phyloP scores from a whole-genome alignment of 768 basidiomycete genomes.

The Pilatotrama ljubarskyi region DNA sequence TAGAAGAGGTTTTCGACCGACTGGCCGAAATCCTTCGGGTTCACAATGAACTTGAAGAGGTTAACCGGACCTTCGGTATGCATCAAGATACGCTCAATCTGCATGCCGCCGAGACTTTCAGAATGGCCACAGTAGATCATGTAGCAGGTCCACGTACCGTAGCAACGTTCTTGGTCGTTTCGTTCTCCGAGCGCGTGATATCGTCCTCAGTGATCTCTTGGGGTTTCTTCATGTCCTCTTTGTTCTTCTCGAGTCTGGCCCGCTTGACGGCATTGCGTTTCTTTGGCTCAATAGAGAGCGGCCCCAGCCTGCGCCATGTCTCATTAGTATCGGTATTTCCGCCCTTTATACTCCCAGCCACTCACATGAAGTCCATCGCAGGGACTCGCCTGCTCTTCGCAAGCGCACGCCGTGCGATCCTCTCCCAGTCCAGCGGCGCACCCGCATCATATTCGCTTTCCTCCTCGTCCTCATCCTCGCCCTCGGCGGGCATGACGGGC shows the following conservation, averaged over 20 bases:
- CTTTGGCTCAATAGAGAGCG: conserved; percentile 84
- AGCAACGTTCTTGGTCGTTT: conserved; percentile 85
- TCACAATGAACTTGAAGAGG: conserved; percentile 84
- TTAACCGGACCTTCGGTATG: conserved; percentile 57
- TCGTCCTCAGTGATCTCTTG: conserved; percentile 84
- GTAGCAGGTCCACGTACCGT: conserved; percentile 45
- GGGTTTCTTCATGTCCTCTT: conserved; percentile 66
- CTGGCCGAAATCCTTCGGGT: conserved; percentile 89
- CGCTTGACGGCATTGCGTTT: conserved; percentile 63
- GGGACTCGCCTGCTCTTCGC: conserved; percentile 79
- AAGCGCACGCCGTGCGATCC: conserved; percentile 81
- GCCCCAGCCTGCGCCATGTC: conserved; percentile 73
- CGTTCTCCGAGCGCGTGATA: conserved; percentile 80
- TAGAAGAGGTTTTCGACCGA: conserved; percentile 98
- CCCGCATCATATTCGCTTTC: conserved; percentile 42
- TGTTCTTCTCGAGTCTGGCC: conserved; percentile 69
- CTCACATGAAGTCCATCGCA: conserved; percentile 87
- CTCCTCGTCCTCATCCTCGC: conserved; percentile 54
- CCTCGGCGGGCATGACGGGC: conserved; percentile 38
- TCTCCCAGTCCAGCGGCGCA: conserved; percentile 73
- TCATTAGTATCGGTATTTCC: conserved; percentile 5
- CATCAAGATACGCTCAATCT: conserved; percentile 66
- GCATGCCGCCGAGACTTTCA: too few relatives aligned
- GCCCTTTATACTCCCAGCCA: conserved; percentile 12
- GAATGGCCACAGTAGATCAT: background rate